Evolutionary conservation across 192 early-diverging fungal genomes (phyloP).

Genomic region (Mortierella claussenii): DNA sequence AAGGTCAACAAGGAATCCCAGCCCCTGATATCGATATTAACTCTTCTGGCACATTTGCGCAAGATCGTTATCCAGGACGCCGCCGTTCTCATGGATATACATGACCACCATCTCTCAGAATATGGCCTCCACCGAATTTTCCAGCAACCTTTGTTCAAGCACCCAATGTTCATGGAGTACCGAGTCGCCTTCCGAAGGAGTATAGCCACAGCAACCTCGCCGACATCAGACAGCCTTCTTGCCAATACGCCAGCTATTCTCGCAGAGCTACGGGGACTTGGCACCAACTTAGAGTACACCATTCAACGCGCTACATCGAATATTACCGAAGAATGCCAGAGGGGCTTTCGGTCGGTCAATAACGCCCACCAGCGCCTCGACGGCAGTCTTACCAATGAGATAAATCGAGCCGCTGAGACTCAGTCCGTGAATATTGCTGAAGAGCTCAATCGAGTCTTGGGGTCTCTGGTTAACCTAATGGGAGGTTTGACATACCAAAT

Average conservation of each 20-base stretch:
- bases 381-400: neutral
- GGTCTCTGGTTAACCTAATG: neutral
- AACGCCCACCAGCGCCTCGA: neutral
- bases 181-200: neutral
- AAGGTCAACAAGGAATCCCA: slow-evolving; percentile 3
- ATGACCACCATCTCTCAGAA: neutral
- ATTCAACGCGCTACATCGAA: neutral
- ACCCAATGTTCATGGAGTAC: slow-evolving; percentile 4
- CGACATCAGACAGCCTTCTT: slow-evolving; percentile 6
- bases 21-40: neutral
- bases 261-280: neutral
- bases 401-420: neutral
- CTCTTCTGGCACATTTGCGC: slow-evolving; percentile 19
- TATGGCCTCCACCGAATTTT: slow-evolving; percentile 16
- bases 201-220: slow-evolving; percentile 6
- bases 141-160: slow-evolving; percentile 2
- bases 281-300: neutral
- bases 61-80: slow-evolving; percentile 36
- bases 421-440: neutral
- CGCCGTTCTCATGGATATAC: slow-evolving; percentile 17
- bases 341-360: neutral
- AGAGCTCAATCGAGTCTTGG: neutral
- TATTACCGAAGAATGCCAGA: neutral
- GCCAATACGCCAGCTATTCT: slow-evolving; percentile 22
- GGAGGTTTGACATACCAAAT: neutral